phyloP scores from a whole-genome alignment of 2,329 filamentous ascomycete species.

The Aspergillus hiratsukae region DNA sequence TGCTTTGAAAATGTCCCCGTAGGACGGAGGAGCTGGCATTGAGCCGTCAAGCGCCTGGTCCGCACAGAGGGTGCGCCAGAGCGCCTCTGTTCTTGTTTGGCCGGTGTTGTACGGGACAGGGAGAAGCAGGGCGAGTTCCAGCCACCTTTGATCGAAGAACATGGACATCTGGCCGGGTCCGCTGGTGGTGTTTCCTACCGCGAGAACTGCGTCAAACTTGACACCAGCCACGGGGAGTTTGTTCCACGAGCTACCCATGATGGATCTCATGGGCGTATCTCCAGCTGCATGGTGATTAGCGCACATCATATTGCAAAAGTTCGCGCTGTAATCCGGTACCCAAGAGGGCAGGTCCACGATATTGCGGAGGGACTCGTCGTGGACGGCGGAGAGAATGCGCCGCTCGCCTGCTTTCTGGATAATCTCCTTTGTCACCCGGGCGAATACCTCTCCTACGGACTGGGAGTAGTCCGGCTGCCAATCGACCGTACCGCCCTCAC shows the following conservation, averaged over 20 bases:
- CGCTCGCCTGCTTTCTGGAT: conserved; percentile 1
- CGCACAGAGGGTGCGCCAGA: conserved; percentile 4
- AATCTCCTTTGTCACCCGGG: neutral
- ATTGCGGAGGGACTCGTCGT: neutral
- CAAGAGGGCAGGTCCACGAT: conserved; percentile 1
- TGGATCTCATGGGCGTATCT: neutral
- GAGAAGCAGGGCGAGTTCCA: conserved; percentile 3
- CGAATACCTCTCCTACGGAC: neutral
- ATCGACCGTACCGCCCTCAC: neutral
- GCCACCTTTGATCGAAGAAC: conserved; percentile 5
- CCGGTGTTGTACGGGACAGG: conserved; percentile 1
- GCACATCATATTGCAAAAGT: conserved; percentile 3
- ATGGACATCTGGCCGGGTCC: conserved; percentile 1
- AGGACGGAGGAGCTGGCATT: neutral
- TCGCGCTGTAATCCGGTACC: conserved; percentile 3
- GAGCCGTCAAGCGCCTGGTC: neutral
- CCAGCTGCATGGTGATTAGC: neutral
- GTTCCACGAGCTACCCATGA: neutral
- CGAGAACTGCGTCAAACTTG: neutral
- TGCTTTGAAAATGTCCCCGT: neutral
- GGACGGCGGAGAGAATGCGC: conserved; percentile 2
- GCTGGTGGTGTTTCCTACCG: neutral
- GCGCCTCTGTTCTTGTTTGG: neutral
- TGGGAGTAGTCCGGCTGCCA: conserved; percentile 2
- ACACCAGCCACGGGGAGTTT: neutral